Base-by-base conservation (phyloP, 495 filamentous ascomycete genomes). In the Lepidopterella palustris region DNA sequence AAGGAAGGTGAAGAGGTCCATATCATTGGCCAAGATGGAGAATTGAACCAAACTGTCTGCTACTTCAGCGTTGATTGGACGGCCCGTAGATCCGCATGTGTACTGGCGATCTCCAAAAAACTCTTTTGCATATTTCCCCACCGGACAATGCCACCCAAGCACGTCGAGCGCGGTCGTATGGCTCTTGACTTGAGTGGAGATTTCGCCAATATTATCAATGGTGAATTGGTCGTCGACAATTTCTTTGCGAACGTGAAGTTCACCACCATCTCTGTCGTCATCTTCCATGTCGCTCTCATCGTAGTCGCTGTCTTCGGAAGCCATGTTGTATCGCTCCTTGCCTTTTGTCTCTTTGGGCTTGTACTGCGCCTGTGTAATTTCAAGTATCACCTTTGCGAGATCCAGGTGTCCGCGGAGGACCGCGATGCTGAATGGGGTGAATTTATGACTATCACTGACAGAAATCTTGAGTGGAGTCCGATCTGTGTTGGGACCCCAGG, bases 291-390 rank as follows among this genome's bases (percentile, higher is more conserved):
- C 64, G 6, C 70, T 62, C 10, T 63, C 65, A 10, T 68, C 70
- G 83, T 79, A 32, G 64, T 74, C 71, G 79, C 57, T 75, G 71
- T 39, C 72, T 62, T 45, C 68, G 71, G 60, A 20, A 18, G 57
- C 15, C 5, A 55, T 23, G 26, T 68, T 59, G 21, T 53, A 64
- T 5, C 35, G 21, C 29, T 57, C 28, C 39, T 53, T 53, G 13
- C 27, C 24, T 45, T 57, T 49, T 42, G 70, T 5, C 31, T 74
- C 76, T 18, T 71, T 64, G 0, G 76, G 77, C 18, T 80, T 73
- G 66, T 85, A 89, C 65, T 93, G 89, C 0, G 79, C 80, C 11
- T 79, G 71, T 0, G 77, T 74, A 58, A 93, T 90, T 49, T 83
- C 78, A 4, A 92, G 65, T 20, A 92, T 82, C 10, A 74, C 75